phyloP scores from a whole-genome alignment of 768 basidiomycete genomes.

The Hygrocybe punicea region DNA sequence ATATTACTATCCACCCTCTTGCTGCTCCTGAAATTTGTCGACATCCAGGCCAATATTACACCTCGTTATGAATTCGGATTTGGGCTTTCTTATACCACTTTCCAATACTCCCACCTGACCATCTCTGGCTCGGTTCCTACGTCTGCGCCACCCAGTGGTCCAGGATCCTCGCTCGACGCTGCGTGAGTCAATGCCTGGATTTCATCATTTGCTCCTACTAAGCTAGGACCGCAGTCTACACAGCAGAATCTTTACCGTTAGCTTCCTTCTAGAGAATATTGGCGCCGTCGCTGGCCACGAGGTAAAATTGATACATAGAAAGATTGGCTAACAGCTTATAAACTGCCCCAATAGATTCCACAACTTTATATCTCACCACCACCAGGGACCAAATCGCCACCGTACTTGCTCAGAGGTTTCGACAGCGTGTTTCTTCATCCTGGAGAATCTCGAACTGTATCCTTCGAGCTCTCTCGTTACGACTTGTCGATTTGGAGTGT shows the following conservation, averaged over 20 bases:
- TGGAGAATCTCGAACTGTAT: constrained; percentile 45
- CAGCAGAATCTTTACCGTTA: constrained; percentile 56
- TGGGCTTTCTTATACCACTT: constrained; percentile 82
- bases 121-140: constrained; percentile 1
- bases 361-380: constrained; percentile 77
- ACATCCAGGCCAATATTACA: constrained; percentile 56
- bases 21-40: not conserved
- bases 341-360: constrained; percentile 47
- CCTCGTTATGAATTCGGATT: constrained; percentile 90
- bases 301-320: constrained; percentile 33
- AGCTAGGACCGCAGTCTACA: constrained; percentile 48
- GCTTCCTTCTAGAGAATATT: constrained; percentile 63
- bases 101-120: constrained; percentile 50
- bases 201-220: not conserved
- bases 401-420: constrained; percentile 69
- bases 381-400: constrained; percentile 59
- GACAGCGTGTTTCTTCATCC: constrained; percentile 50
- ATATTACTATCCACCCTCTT: not conserved
- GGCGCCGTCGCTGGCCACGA: constrained; percentile 64
- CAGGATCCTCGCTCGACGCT: constrained; percentile 58
- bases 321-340: not conserved
- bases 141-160: constrained; percentile 45
- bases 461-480: constrained; percentile 61
- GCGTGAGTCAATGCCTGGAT: constrained; percentile 38
- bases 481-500: constrained; percentile 78